These are phyloP conservation scores for Rhodocollybia butyracea DNA, from an alignment of 768 basidiomycete genomes.

Conservation along the genomic window DNA sequence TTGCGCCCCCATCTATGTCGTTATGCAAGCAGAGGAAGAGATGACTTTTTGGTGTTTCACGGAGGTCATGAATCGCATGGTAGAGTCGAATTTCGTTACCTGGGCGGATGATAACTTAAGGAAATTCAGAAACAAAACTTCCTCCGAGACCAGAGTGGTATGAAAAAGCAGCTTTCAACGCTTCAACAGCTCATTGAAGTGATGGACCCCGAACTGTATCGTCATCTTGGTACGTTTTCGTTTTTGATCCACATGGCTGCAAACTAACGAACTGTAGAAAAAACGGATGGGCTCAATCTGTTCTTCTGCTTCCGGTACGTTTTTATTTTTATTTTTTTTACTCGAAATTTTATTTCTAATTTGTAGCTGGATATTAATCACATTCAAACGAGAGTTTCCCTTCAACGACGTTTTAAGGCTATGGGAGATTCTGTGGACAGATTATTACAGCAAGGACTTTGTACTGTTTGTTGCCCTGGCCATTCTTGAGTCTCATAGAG, in stretches of 20 bases:
- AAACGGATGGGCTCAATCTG: constrained; percentile 86
- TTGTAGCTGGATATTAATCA: constrained; percentile 81
- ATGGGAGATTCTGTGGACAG: constrained; percentile 95
- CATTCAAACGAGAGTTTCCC: constrained; percentile 95
- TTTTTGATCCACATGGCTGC: background rate
- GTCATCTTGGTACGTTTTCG: constrained; percentile 66
- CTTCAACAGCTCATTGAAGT: constrained; percentile 87
- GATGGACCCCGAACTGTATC: constrained; percentile 95
- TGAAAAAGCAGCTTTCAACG: constrained; percentile 90
- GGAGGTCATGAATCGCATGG: constrained; percentile 94
- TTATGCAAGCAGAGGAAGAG: constrained; percentile 85
- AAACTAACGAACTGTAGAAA: constrained; percentile 42
- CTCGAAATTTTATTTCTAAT: background rate
- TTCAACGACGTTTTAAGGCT: constrained; percentile 87
- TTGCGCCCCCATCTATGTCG: constrained; percentile 89
- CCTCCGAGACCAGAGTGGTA: constrained; percentile 92
- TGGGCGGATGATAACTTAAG: constrained; percentile 5
- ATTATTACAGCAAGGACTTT: constrained; percentile 85
- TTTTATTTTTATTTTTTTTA: background rate
- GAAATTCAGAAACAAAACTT: constrained; percentile 83
- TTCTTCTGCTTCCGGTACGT: constrained; percentile 97
- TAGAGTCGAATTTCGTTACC: constrained; percentile 31
- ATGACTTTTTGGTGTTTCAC: constrained; percentile 97
- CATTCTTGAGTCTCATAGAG: constrained; percentile 90
- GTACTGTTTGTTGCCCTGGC: constrained; percentile 94